Evolutionary conservation across 1,139 yeast genomes (phyloP).

Genomic region (Candida dubliniensis): DNA sequence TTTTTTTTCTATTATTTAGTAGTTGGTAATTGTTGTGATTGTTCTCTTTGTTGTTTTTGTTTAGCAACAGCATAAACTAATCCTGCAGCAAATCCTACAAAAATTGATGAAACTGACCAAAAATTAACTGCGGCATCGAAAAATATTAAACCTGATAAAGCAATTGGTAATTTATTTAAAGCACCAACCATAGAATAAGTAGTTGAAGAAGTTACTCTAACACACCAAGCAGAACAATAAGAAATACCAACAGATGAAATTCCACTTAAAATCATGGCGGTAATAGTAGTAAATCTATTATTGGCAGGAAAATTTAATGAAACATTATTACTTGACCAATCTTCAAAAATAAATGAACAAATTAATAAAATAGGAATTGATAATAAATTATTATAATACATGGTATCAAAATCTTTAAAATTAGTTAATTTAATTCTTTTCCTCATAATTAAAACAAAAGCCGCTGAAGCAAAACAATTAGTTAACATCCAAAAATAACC

Average conservation of each 20-base stretch:
- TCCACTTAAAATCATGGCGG: conserved; percentile 90
- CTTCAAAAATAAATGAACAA: conserved; percentile 77
- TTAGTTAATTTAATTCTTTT: conserved; percentile 95
- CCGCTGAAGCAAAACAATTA: conserved; percentile 92
- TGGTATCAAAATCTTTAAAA: conserved; percentile 97
- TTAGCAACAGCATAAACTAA: conserved; percentile 92
- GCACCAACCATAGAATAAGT: conserved; percentile 99
- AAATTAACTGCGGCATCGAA: conserved; percentile 94
- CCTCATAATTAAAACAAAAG: conserved; percentile 92
- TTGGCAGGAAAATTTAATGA: conserved; percentile 74
- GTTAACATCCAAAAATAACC: conserved; percentile 97
- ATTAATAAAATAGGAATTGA: conserved; percentile 84
- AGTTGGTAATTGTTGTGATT: conserved; percentile 14
- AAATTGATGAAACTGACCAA: conserved; percentile 85
- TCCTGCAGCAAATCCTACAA: conserved; percentile 92
- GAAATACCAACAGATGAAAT: conserved; percentile 94
- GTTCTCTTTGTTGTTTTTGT: conserved; percentile 60
- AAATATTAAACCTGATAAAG: conserved; percentile 88
- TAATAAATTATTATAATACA: conserved; percentile 93
- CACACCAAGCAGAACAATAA: conserved; percentile 99
- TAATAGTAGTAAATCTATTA: conserved; percentile 62
- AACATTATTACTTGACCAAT: conserved; percentile 85
- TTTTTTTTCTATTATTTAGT: conserved; percentile 8
- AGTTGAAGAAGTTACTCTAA: conserved; percentile 96
- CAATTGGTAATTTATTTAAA: conserved; percentile 95